phyloP scores from a whole-genome alignment of 2,329 filamentous ascomycete genomes.

The Tricladium varicosporioides region DNA sequence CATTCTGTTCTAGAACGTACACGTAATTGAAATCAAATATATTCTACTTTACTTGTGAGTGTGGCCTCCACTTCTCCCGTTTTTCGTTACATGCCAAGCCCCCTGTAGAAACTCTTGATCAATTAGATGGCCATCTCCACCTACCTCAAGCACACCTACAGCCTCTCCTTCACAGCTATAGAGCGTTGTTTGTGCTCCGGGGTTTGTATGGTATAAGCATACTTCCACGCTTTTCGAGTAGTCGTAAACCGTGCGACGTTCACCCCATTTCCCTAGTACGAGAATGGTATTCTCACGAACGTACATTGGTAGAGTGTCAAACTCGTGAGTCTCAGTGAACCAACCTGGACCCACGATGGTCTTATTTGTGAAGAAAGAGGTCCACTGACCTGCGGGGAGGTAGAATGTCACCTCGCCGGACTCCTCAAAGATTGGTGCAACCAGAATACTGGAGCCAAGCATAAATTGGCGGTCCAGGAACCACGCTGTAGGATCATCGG shows the following conservation, averaged over 20 bases:
- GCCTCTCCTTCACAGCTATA: slow-evolving; percentile 43
- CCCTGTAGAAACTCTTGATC: slow-evolving; percentile 42
- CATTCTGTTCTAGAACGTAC: no score
- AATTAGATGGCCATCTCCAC: slow-evolving; percentile 39
- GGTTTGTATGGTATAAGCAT: slow-evolving; percentile 41
- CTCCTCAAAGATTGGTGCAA: slow-evolving; percentile 58
- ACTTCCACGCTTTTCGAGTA: slow-evolving; percentile 40
- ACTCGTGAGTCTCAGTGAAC: slow-evolving; percentile 45
- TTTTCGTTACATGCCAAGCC: slow-evolving; percentile 21
- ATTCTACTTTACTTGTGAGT: neutral
- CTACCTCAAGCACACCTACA: slow-evolving; percentile 42
- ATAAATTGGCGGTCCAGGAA: slow-evolving; percentile 59
- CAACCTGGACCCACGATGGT: slow-evolving; percentile 42
- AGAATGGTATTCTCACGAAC: slow-evolving; percentile 38
- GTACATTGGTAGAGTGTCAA: slow-evolving; percentile 47
- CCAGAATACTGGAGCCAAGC: slow-evolving; percentile 54
- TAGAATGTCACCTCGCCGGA: slow-evolving; percentile 56
- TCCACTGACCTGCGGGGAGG: slow-evolving; percentile 49
- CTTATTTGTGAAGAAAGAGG: slow-evolving; percentile 45
- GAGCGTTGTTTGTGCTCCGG: slow-evolving; percentile 42
- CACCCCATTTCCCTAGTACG: slow-evolving; percentile 29
- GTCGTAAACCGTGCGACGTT: slow-evolving; percentile 32
- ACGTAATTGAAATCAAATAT: no score
- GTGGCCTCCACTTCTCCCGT: slow-evolving; percentile 10
- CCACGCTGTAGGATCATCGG: slow-evolving; percentile 57